phyloP scores from a whole-genome alignment of 768 basidiomycete species.

The Asterophora lycoperdoides region DNA sequence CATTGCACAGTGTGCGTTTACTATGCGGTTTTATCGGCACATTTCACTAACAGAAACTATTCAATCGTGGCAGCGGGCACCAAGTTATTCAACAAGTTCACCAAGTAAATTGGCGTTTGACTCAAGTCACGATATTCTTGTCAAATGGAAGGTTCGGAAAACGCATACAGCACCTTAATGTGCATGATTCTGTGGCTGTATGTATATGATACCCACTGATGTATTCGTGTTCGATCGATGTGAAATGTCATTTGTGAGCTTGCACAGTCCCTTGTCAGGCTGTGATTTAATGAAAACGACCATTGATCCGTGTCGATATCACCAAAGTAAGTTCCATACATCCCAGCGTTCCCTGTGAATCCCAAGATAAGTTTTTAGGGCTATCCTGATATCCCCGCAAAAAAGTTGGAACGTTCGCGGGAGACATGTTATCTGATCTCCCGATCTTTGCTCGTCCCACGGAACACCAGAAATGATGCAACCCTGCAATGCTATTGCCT shows the following conservation, averaged over 20 bases:
- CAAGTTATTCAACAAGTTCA: constrained; percentile 33
- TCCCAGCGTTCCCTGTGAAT: not conserved
- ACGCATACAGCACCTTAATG: no score
- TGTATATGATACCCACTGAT: not conserved
- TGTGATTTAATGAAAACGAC: not conserved
- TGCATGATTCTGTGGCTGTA: not conserved
- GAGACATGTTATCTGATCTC: constrained; percentile 4
- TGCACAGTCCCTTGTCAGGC: not conserved
- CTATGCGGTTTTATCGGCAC: constrained; percentile 5
- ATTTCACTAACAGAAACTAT: constrained; percentile 9
- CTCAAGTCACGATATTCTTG: not conserved
- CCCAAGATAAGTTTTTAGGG: not conserved
- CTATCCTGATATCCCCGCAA: not conserved
- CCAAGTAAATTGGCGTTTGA: constrained; percentile 2
- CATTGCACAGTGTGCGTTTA: constrained; percentile 49
- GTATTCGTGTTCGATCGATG: not conserved
- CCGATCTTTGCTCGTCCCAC: not conserved
- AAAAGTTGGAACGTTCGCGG: constrained; percentile 15
- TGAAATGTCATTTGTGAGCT: not conserved
- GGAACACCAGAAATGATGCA: not conserved
- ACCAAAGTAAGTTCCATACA: not conserved
- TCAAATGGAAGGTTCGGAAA: not conserved
- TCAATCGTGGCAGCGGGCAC: constrained; percentile 26
- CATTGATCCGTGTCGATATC: not conserved
- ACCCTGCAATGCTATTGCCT: not conserved